Evolutionary conservation across 208 protist genomes (phyloP).

Genomic region (Blastocrithidia nonstop): DNA sequence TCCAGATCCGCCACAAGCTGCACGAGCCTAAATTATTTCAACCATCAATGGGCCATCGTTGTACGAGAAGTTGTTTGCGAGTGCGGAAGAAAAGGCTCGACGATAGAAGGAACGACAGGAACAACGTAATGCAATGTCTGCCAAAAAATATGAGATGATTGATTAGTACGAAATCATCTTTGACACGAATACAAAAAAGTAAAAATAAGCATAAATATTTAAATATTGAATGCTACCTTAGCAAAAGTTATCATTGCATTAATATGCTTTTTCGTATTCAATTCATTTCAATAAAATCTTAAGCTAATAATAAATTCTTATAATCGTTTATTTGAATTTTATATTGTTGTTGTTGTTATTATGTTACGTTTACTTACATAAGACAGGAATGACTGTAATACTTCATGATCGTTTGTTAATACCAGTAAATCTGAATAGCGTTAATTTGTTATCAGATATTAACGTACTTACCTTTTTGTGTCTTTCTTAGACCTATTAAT

Average conservation of each 20-base stretch:
- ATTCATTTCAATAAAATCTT: neutral
- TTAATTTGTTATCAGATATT: too few relatives aligned
- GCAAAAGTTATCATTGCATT: constrained; percentile 3
- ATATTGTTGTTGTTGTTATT: too few relatives aligned
- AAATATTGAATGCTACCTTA: neutral
- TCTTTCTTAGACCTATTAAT: too few relatives aligned
- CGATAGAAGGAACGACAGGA: constrained; percentile 27
- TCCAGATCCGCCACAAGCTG: constrained; percentile 63
- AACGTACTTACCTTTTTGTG: too few relatives aligned
- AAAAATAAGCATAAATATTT: neutral
- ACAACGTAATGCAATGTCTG: constrained; percentile 13
- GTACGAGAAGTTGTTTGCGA: constrained; percentile 57
- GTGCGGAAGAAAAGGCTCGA: constrained; percentile 30
- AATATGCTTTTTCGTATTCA: constrained; percentile 4
- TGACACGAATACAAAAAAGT: constrained; percentile 9
- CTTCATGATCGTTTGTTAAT: too few relatives aligned
- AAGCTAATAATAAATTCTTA: too few relatives aligned
- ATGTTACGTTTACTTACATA: too few relatives aligned
- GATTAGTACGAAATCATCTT: constrained; percentile 68
- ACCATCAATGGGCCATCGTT: constrained; percentile 42
- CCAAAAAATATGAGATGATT: constrained; percentile 48
- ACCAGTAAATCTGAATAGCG: too few relatives aligned
- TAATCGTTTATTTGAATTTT: too few relatives aligned
- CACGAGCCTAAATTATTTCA: constrained; percentile 39
- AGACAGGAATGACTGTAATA: too few relatives aligned